Base-by-base conservation (phyloP, 768 basidiomycete genomes). In the Rubroboletus pulcherrimus region DNA sequence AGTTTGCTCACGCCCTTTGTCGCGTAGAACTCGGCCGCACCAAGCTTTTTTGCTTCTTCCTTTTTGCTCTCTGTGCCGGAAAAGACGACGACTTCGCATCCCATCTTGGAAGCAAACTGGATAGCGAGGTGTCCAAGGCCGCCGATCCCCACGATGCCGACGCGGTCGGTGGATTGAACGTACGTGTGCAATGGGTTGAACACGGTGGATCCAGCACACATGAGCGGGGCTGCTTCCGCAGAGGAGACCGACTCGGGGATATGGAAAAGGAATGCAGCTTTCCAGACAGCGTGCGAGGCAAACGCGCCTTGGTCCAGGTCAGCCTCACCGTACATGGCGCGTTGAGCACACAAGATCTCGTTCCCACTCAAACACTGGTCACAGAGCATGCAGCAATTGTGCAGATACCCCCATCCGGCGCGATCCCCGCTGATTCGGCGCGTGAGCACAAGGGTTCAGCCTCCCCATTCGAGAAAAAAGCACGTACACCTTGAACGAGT, bases 81-180 rank as follows among this genome's bases (percentile, higher is more conserved):
- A 31, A 75, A 70, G 6, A 71, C 74, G 46, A 71, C 66, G 5
- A 75, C 74, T 7, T 69, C 68, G 19, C 71, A 72, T 14, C 74
- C 74, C 70, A 75, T 75, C 60, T 73, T 76, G 34, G 69, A 56
- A 4, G 74, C 72, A 54, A 75, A 75, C 41, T 74, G 71, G 34
- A 75, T 67, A 7, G 70, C 72, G 33, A 75, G 71, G 41, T 75
- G 74, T 8, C 74, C 73, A 15, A 75, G 67, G 7, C 74, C 74
- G 2, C 75, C 74, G 24, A 76, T 9, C 0, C 72, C 74, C 4
- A 74, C 58, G 2, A 74, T 51, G 0, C 70, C 71, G 3, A 76
- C 70, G 8, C 73, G 66, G 41, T 74, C 70, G 8, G 71, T 66
- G 11, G 68, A 49, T 3, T 56, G 68, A 26, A 71, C 62, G 31